Base-by-base conservation (phyloP, 73 alveolate genomes). In the Urostyla sp. region DNA sequence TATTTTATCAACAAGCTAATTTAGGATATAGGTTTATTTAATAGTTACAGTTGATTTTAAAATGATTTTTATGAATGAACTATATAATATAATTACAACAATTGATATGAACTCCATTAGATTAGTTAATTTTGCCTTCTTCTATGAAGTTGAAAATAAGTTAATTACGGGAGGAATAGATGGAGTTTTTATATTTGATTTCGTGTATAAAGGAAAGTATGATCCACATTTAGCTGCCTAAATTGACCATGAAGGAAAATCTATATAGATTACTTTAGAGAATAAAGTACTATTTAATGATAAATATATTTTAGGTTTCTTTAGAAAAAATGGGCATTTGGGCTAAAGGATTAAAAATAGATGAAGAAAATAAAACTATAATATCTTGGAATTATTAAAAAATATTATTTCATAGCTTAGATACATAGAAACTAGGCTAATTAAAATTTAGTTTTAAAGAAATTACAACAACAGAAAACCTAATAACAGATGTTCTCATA, bases 81-180 rank as follows among this genome's bases (percentile, higher is more conserved):
- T 46, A n/a, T 51, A 50, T 27, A 49, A 31, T 30, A 50, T 73
- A 16, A 49, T 73, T 27, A 51, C 43, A 24, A 20, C 31, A 1
- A 4, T 51, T 1, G 85, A 73, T 31, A 73, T 73, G 85, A 50
- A 49, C 23, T 20, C 57, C 46, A 73, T 73, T 53, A 3, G 85
- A 36, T 48, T 73, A 15, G 85, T 73, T 7, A 73, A 73, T 50
- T 73, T 51, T 53, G 85, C 60, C 32, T n/a, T 35, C 7, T 73
- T 73, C 48, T 20, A 73, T 34, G 85, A 73, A 27, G 5, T 28
- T 16, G 63, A 73, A 16, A 35, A 38, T 5, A 73, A 73, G 44
- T 31, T 73, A 18, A 52, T 73, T n/a, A 73, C 85, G 3, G 85
- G 66, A 1, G 85, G 85, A 13, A 73, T 73, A 11, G 85, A 73